Percentiles rank a stretch among this genome's conserved stretches.
phyloP scores from a whole-genome alignment of 148 eudicot species.

The Arctostaphylos glauca region DNA sequence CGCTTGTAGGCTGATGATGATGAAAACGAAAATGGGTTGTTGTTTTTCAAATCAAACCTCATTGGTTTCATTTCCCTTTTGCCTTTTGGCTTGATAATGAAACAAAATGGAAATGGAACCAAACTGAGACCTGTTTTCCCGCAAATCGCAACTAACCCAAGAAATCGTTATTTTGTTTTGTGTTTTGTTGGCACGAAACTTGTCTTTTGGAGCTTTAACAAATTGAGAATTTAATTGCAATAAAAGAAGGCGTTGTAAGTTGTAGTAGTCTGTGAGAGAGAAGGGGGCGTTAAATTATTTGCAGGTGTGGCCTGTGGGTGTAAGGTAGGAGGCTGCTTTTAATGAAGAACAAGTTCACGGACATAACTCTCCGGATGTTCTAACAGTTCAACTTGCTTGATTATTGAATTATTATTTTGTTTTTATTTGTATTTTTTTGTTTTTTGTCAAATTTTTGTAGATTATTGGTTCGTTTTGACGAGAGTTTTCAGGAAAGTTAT shows the following conservation, averaged over 20 bases:
- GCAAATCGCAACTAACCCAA: conserved; percentile 2
- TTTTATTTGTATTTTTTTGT: too few relatives aligned
- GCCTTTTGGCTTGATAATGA: not conserved
- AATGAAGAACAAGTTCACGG: too few relatives aligned
- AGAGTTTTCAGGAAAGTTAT: too few relatives aligned
- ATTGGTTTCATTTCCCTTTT: conserved; percentile 9
- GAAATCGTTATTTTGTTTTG: not conserved
- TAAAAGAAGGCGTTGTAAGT: not conserved
- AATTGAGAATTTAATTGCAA: not conserved
- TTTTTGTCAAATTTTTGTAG: too few relatives aligned
- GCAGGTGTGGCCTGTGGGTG: not conserved
- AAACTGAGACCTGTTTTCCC: not conserved
- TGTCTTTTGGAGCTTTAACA: not conserved
- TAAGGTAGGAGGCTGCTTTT: too few relatives aligned
- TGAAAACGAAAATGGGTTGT: conserved; percentile 8
- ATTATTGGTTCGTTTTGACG: too few relatives aligned
- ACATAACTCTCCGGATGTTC: too few relatives aligned
- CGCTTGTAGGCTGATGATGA: conserved; percentile 28
- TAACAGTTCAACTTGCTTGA: too few relatives aligned
- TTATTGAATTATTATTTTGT: too few relatives aligned
- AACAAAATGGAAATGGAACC: not conserved
- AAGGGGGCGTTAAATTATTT: not conserved
- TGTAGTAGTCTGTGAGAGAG: not conserved
- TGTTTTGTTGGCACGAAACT: not conserved
- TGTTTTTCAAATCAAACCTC: conserved; percentile 20